Conservation (phyloP, 306 rosid genomes). For the Trichosanthes truncata region DNA sequence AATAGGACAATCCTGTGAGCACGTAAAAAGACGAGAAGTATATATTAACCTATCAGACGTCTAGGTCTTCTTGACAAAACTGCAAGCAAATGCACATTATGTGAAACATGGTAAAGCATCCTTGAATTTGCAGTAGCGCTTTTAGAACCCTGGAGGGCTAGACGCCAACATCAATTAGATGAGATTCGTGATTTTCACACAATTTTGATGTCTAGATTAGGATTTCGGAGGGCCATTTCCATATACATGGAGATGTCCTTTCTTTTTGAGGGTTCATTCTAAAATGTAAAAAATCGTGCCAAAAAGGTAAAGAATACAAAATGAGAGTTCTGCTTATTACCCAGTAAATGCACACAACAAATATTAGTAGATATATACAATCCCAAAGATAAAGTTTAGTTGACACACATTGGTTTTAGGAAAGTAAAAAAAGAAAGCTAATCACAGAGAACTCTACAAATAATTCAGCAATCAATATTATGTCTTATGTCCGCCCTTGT, state of each 20-base stretch:
- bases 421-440: neutral
- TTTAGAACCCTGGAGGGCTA: neutral
- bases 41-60: slow-evolving; percentile 10
- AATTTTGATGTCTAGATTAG: neutral
- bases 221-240: neutral
- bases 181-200: neutral
- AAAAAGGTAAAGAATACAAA: neutral
- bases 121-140: neutral
- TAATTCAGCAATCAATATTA: neutral
- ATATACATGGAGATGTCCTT: neutral
- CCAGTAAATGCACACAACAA: neutral
- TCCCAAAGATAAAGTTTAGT: neutral
- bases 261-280: neutral
- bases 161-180: neutral
- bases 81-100: neutral
- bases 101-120: slow-evolving; percentile 8
- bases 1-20: slow-evolving; percentile 67
- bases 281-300: neutral
- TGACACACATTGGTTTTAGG: neutral
- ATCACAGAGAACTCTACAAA: neutral
- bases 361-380: neutral
- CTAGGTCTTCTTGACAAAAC: neutral
- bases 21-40: slow-evolving; percentile 5
- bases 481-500: neutral
- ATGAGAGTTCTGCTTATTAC: neutral